Percentiles rank a stretch among this genome's conserved stretches.
Evolutionary conservation across 2,329 filamentous ascomycete genomes (phyloP).

Genomic region (Epichloe bromicola): DNA sequence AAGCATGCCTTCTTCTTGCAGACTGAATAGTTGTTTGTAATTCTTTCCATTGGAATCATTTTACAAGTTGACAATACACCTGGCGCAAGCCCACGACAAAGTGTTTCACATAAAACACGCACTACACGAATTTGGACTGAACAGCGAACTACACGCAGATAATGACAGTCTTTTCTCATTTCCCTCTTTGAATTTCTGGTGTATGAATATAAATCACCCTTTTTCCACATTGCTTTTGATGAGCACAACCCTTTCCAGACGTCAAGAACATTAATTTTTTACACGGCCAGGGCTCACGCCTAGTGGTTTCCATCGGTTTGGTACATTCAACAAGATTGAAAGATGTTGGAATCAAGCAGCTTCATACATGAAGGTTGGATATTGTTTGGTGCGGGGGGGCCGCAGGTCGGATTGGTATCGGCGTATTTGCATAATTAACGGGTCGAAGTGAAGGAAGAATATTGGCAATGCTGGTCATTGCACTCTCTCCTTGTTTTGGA

Average conservation of each 20-base stretch:
- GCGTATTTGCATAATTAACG: background rate
- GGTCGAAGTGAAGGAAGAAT: background rate
- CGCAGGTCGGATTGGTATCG: background rate
- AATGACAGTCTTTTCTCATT: background rate
- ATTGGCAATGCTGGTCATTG: constrained; percentile 6
- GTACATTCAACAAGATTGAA: background rate
- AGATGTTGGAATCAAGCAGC: background rate
- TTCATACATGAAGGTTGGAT: background rate
- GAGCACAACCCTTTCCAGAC: too few species aligned
- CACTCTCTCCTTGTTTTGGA: constrained; percentile 5
- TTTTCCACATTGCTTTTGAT: background rate
- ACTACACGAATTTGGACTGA: background rate
- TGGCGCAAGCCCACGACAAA: background rate
- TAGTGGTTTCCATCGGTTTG: background rate
- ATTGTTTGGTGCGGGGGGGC: background rate
- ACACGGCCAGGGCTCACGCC: background rate
- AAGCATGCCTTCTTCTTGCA: background rate
- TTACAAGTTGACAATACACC: background rate
- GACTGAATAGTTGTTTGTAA: background rate
- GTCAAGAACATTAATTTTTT: background rate
- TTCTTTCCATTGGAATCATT: background rate
- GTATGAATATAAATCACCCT: background rate
- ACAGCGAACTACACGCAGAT: background rate
- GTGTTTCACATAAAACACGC: background rate
- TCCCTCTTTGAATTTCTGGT: background rate